Percentiles rank a stretch among this genome's conserved stretches.
These are phyloP conservation scores for Boletus bicolor DNA, from an alignment of 768 basidiomycete genomes.

Conservation along the genomic window DNA sequence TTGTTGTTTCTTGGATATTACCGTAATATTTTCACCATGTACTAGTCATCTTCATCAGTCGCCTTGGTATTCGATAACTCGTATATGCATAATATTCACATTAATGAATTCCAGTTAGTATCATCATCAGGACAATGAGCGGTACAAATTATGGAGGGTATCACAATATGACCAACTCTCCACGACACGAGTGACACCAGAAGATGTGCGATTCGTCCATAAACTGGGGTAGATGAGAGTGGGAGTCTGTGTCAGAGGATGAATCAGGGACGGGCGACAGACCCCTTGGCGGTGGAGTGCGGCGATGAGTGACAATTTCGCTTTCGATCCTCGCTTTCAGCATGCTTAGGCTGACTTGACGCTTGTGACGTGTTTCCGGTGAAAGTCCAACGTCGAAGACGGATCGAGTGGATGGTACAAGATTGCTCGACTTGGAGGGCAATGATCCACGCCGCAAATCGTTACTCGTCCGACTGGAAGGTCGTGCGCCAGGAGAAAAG, in stretches of 20 bases:
- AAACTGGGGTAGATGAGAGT: constrained; percentile 58
- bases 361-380: constrained; percentile 76
- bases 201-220: constrained; percentile 87
- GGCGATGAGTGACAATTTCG: constrained; percentile 50
- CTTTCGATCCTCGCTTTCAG: constrained; percentile 88
- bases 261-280: constrained; percentile 50
- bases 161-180: constrained; percentile 73
- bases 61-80: constrained; percentile 5
- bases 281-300: constrained; percentile 52
- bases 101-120: constrained; percentile 23
- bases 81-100: constrained; percentile 13
- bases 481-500: constrained; percentile 47
- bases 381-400: constrained; percentile 69
- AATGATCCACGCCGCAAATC: constrained; percentile 40
- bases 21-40: background rate
- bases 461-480: constrained; percentile 39
- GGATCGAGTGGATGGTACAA: constrained; percentile 46
- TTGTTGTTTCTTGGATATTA: constrained; percentile 5
- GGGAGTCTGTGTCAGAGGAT: constrained; percentile 15
- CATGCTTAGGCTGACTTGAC: constrained; percentile 82
- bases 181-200: constrained; percentile 82
- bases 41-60: constrained; percentile 1
- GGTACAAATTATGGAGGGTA: constrained; percentile 7
- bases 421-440: constrained; percentile 27
- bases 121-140: background rate